A percentile compares a stretch with the other conserved stretches of the same genome.
Conservation (phyloP, 1,284 basidiomycete genomes). For the Trametes versicolor region DNA sequence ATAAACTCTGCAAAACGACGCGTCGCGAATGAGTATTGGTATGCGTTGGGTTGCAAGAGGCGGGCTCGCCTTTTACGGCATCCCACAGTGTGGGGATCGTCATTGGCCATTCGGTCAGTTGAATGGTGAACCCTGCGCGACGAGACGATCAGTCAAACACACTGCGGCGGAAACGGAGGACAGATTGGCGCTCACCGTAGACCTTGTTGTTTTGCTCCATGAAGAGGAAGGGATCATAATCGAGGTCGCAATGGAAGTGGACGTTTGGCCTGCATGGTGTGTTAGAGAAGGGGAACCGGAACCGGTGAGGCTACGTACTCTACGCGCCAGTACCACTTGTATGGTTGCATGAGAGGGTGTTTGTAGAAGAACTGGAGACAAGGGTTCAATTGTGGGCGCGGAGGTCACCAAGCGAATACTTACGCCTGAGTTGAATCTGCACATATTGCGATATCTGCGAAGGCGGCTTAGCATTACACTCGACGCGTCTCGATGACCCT, state of each 20-base stretch:
- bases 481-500: too few species aligned
- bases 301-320: slow-evolving; percentile 45
- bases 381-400: neutral
- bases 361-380: slow-evolving; percentile 60
- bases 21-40: neutral
- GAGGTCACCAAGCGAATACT: slow-evolving; percentile 34
- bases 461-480: neutral
- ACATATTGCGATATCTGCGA: slow-evolving; percentile 58
- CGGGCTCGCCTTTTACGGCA: slow-evolving; percentile 54
- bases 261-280: slow-evolving; percentile 62
- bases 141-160: neutral
- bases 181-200: slow-evolving; percentile 54
- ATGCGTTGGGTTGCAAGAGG: neutral
- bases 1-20: slow-evolving; percentile 64
- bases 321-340: slow-evolving; percentile 45
- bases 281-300: slow-evolving; percentile 51
- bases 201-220: slow-evolving; percentile 81
- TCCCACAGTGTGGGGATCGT: slow-evolving; percentile 84
- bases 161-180: neutral
- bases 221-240: slow-evolving; percentile 79
- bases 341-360: slow-evolving; percentile 58
- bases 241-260: slow-evolving; percentile 79
- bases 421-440: slow-evolving; percentile 71
- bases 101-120: slow-evolving; percentile 78
- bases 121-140: slow-evolving; percentile 70